Conservation (phyloP, 257 asterid species). For the Rhazya stricta region DNA sequence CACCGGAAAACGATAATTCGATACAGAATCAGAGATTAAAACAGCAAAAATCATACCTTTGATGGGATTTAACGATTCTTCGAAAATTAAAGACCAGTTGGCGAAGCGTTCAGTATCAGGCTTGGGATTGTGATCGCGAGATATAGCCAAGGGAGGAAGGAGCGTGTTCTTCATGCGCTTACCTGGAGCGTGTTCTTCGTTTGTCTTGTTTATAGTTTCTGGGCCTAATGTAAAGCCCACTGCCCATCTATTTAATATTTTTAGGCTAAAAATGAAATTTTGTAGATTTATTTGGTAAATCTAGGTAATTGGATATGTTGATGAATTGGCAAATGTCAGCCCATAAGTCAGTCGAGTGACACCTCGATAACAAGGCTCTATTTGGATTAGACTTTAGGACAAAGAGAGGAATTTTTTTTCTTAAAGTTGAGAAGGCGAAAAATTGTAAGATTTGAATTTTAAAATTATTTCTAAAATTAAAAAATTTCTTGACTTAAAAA, state of each 20-base stretch:
- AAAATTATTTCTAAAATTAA: too few species aligned
- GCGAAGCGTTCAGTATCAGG: neutral
- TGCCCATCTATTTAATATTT: neutral
- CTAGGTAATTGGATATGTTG: too few species aligned
- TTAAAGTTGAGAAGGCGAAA: too few species aligned
- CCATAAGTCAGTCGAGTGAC: too few species aligned
- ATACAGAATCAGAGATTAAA: neutral
- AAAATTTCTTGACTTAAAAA: too few species aligned
- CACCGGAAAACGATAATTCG: neutral
- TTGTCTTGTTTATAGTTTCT: neutral
- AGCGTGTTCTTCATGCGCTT: slow-evolving; percentile 1
- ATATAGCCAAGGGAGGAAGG: neutral
- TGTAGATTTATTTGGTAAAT: too few species aligned
- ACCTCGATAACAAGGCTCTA: too few species aligned
- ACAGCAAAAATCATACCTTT: neutral
- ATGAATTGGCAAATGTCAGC: too few species aligned
- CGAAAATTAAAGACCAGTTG: neutral
- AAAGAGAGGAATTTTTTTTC: too few species aligned
- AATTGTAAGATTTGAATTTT: too few species aligned
- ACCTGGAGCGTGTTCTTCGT: neutral
- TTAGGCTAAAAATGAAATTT: neutral
- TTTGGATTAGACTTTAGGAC: too few species aligned
- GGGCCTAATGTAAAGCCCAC: neutral
- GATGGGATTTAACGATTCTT: neutral
- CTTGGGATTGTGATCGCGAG: neutral